These are phyloP conservation scores for Breynia disticha DNA, from an alignment of 441 rosid genomes.

Conservation along the genomic window DNA sequence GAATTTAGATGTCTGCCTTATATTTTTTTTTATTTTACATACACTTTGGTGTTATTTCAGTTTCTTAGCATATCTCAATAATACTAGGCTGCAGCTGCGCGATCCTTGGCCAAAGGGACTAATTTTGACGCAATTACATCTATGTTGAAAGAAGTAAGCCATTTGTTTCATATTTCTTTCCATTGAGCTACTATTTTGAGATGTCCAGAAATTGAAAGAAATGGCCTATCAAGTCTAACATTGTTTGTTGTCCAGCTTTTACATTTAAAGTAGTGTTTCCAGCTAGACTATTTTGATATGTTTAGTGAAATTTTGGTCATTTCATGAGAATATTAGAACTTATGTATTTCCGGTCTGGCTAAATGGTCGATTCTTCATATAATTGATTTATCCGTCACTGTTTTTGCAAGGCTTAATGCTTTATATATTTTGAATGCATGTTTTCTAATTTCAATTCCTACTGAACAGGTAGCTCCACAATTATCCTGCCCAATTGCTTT, in stretches of 20 bases:
- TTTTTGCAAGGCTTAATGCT: too few species aligned
- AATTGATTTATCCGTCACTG: too few species aligned
- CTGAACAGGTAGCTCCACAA: constrained; percentile 60
- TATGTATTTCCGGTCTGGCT: too few species aligned
- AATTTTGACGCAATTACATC: constrained; percentile 56
- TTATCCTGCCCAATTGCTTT: constrained; percentile 73
- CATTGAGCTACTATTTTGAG: background rate
- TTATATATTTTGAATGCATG: background rate
- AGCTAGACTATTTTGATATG: too few species aligned
- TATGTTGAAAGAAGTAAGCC: constrained; percentile 77
- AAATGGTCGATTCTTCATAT: too few species aligned
- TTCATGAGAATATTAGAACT: too few species aligned
- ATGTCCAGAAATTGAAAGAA: too few species aligned
- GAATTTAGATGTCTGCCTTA: background rate
- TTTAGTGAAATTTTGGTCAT: too few species aligned
- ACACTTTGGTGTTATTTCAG: background rate
- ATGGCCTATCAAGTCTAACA: too few species aligned
- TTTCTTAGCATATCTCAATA: constrained; percentile 12
- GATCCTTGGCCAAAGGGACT: constrained; percentile 80
- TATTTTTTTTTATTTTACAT: too few species aligned
- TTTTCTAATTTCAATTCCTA: constrained; percentile 8
- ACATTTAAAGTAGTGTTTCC: too few species aligned
- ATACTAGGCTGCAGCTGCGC: constrained; percentile 84
- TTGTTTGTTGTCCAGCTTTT: too few species aligned
- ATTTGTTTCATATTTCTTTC: background rate